A percentile compares a stretch with the other conserved stretches of the same genome.
Evolutionary conservation across 1,139 yeast species (phyloP).

Genomic region (Geotrichum siamense): DNA sequence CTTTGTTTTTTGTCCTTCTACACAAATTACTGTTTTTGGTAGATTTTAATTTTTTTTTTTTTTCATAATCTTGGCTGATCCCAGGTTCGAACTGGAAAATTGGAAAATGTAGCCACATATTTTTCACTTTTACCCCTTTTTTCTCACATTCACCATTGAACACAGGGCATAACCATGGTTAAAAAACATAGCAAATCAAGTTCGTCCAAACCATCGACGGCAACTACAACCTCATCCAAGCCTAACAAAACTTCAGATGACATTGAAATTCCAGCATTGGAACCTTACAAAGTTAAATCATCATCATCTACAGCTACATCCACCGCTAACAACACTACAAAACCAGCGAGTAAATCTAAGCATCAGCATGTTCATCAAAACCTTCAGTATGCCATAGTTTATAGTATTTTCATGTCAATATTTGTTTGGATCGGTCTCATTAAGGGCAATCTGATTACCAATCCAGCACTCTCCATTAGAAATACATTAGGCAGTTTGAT

Average conservation of each 20-base stretch:
- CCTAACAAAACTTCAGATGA: background rate
- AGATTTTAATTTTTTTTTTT: too few relatives aligned
- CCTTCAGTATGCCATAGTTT: slow-evolving; percentile 14
- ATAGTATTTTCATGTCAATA: slow-evolving; percentile 9
- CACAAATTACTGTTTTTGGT: too few relatives aligned
- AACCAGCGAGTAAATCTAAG: background rate
- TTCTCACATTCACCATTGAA: background rate
- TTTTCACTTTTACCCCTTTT: too few relatives aligned
- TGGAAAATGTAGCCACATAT: too few relatives aligned
- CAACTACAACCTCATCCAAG: background rate
- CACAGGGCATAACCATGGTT: background rate
- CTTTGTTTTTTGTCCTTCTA: too few relatives aligned
- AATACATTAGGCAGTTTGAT: slow-evolving; percentile 24
- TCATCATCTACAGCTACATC: background rate
- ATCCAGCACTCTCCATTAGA: slow-evolving; percentile 25
- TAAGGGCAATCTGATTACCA: slow-evolving; percentile 17
- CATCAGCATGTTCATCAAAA: slow-evolving; percentile 11
- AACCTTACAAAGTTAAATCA: slow-evolving; percentile 1
- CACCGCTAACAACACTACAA: background rate
- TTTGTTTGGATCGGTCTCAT: slow-evolving; percentile 17
- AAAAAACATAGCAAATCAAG: background rate
- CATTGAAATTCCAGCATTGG: slow-evolving; percentile 8
- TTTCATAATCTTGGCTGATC: too few relatives aligned
- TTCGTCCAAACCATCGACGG: background rate
- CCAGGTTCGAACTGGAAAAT: too few relatives aligned